Base-by-base conservation (phyloP, 805 yeast genomes). In the Ogataea pini region DNA sequence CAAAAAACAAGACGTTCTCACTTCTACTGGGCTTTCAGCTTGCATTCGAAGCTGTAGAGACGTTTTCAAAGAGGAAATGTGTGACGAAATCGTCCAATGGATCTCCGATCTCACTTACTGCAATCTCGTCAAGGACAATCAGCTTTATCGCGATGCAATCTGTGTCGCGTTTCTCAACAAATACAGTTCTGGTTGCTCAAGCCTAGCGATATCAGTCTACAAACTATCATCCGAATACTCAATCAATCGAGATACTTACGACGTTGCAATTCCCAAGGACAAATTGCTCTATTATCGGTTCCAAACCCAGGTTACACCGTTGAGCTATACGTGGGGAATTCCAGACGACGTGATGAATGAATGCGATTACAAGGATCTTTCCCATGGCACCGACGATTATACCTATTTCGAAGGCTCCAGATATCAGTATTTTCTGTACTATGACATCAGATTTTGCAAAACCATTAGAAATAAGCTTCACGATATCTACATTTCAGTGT, bases 11-110 rank as follows among this genome's bases (percentile, higher is more conserved):
- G 68, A 69, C n/a, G 68, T 75, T 2, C 65, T 89, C 25, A 77
- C 79, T 18, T 68, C 81, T 0, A 83, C 89, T 0, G 90, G 90
- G 0, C 69, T 87, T 16, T 77, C 84, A 1, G 76, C 85, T 1
- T 77, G 87, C 41, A 82, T 89, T 13, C 69, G 89, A 47, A 78
- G 83, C 44, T 72, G 80, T 14, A 70, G 90, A 48, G 96, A 89
- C 59, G 69, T 79, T 6, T 85, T 87, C 60, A 71, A 94, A 44
- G 96, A 89, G 60, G 91, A 86, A 48, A 82, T 86, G 87, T 83
- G 86, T 55, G 83, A 79, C 36, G 89, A 84, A 51, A 80, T 89
- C 16, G 62, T 86, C 6, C 57, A 63, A n/a, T 86, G 94, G 90
- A 61, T 89, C 4, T 63, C 69, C 22, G 85, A 81, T 33, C 64